Conservation (phyloP, 768 basidiomycete species). For the Pholiota conissans region DNA sequence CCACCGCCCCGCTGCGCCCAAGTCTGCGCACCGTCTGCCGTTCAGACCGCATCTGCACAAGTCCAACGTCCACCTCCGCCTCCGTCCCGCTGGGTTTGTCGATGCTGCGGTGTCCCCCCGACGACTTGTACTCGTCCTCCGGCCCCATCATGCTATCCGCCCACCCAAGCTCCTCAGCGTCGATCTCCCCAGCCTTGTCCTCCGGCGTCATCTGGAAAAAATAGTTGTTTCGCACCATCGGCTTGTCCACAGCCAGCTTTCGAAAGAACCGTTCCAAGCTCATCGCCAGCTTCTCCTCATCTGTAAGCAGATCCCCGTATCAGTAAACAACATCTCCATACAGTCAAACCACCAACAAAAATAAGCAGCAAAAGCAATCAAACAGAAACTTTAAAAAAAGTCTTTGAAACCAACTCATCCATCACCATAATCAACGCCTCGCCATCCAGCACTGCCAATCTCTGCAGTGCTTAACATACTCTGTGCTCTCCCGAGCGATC, state of each 20-base stretch:
- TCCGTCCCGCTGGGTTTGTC: conserved; percentile 3
- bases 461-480: not conserved
- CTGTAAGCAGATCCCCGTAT: conserved; percentile 30
- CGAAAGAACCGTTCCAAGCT: conserved; percentile 74
- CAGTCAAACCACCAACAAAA: not conserved
- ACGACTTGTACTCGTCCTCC: conserved; percentile 43
- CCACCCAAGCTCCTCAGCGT: conserved; percentile 72
- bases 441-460: not conserved
- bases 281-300: conserved; percentile 58
- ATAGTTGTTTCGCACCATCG: conserved; percentile 74
- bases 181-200: conserved; percentile 31
- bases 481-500: not conserved
- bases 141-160: conserved; percentile 50
- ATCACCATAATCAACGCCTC: not conserved
- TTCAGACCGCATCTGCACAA: conserved; percentile 59
- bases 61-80: conserved; percentile 33
- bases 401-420: not conserved
- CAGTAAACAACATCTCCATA: conserved; percentile 1
- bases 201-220: conserved; percentile 31
- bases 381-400: not conserved
- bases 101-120: conserved; percentile 17
- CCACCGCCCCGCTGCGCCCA: conserved; percentile 59
- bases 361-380: not conserved
- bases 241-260: conserved; percentile 63
- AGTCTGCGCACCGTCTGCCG: conserved; percentile 68